A percentile compares a stretch with the other conserved stretches of the same genome.
Evolutionary conservation across 106 monocot species (phyloP).

Genomic region (Dioscorea dumetorum): DNA sequence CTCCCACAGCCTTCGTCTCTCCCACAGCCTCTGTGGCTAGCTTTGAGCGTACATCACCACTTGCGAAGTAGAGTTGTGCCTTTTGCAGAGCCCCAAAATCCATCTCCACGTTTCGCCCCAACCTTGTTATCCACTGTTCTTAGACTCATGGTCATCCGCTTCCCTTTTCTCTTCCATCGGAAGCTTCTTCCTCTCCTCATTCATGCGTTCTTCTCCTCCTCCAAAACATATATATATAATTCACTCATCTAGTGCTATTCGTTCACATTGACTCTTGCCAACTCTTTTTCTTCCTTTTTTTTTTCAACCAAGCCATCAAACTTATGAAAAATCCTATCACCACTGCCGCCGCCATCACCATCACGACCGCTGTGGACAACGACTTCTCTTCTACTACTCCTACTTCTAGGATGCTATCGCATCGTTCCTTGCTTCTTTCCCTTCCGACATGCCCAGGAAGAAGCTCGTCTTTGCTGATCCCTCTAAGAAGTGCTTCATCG

Average conservation of each 20-base stretch:
- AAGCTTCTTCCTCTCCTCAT: not conserved
- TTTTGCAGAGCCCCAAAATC: too few species aligned
- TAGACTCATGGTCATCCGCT: not conserved
- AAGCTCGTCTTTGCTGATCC: not conserved
- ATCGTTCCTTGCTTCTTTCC: not conserved
- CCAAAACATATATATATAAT: slow-evolving; percentile 10
- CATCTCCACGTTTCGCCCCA: not conserved
- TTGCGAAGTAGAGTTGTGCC: too few species aligned
- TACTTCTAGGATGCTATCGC: slow-evolving; percentile 40
- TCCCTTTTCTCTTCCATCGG: not conserved
- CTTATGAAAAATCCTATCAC: slow-evolving; percentile 29
- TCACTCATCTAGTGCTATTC: not conserved
- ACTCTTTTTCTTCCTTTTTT: not conserved
- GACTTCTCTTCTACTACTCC: slow-evolving; percentile 49
- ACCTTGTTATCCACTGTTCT: not conserved
- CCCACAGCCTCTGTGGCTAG: too few species aligned
- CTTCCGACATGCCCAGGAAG: slow-evolving; percentile 11
- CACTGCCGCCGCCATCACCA: not conserved
- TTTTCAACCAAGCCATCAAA: not conserved
- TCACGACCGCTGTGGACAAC: slow-evolving; percentile 23
- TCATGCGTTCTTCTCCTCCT: not conserved
- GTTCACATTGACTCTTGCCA: not conserved
- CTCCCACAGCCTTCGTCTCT: too few species aligned
- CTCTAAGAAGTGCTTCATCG: slow-evolving; percentile 20
- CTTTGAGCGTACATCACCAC: too few species aligned